A percentile compares a stretch with the other conserved stretches of the same genome.
These are phyloP conservation scores for Ophiosphaerella narmari DNA, from an alignment of 2,329 filamentous ascomycete species.

Conservation along the genomic window DNA sequence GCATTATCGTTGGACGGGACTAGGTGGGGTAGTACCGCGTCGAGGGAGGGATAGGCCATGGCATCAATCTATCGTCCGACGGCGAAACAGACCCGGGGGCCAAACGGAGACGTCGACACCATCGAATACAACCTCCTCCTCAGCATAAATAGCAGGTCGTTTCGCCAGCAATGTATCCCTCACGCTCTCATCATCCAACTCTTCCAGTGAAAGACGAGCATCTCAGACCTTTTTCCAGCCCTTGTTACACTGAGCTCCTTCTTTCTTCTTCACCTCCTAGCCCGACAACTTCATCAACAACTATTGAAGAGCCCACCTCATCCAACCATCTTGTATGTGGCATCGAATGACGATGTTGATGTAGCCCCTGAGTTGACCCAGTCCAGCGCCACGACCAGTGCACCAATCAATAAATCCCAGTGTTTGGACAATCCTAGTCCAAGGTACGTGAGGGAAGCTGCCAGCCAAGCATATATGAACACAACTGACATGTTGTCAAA, in stretches of 20 bases:
- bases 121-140: slow-evolving; percentile 28
- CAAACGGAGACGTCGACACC: slow-evolving; percentile 28
- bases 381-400: slow-evolving; percentile 20
- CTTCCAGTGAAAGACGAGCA: slow-evolving; percentile 36
- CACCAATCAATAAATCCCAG: slow-evolving; percentile 28
- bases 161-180: slow-evolving; percentile 29
- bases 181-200: slow-evolving; percentile 33
- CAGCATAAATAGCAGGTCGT: slow-evolving; percentile 49
- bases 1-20: slow-evolving; percentile 51
- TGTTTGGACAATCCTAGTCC: slow-evolving; percentile 26
- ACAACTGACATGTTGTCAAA: slow-evolving; percentile 36
- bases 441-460: slow-evolving; percentile 35
- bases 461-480: slow-evolving; percentile 33
- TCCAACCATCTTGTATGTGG: slow-evolving; percentile 43
- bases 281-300: slow-evolving; percentile 11
- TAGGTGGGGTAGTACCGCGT: slow-evolving; percentile 49
- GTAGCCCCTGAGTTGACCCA: slow-evolving; percentile 38
- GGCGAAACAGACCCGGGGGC: slow-evolving; percentile 35
- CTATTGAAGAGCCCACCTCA: slow-evolving; percentile 20
- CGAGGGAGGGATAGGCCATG: slow-evolving; percentile 45
- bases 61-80: slow-evolving; percentile 43
- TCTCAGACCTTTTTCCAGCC: slow-evolving; percentile 29
- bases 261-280: slow-evolving; percentile 24
- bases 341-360: slow-evolving; percentile 24
- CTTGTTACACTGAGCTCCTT: slow-evolving; percentile 35